Conservation (phyloP, 441 rosid species). For the Eruca vesicaria region DNA sequence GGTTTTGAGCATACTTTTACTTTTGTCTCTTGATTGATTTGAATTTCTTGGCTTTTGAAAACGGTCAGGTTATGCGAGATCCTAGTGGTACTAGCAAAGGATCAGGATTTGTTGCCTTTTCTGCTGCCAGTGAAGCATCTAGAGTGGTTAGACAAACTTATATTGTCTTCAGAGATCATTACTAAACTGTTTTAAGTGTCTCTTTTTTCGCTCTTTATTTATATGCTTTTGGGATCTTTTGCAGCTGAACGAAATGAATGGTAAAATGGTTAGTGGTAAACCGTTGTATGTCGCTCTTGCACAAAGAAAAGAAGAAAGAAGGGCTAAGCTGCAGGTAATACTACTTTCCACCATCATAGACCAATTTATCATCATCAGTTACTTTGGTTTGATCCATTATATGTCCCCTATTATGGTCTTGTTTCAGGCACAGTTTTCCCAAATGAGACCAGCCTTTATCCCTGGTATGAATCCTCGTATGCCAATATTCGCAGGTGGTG, state of each 20-base stretch:
- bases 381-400: not conserved
- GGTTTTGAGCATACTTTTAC: not conserved
- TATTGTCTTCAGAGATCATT: not conserved
- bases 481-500: slow-evolving; percentile 66
- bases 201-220: not conserved
- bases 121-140: slow-evolving; percentile 59
- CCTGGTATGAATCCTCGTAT: slow-evolving; percentile 58
- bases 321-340: slow-evolving; percentile 63
- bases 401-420: not conserved
- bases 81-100: slow-evolving; percentile 62
- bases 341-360: not conserved
- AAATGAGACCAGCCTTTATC: slow-evolving; percentile 54
- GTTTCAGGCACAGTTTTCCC: slow-evolving; percentile 66
- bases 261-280: slow-evolving; percentile 67
- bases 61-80: slow-evolving; percentile 50
- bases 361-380: not conserved
- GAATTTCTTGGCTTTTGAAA: not conserved
- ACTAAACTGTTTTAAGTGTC: not conserved
- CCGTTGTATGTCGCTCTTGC: slow-evolving; percentile 75
- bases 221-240: not conserved
- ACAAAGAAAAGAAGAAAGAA: slow-evolving; percentile 65
- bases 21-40: not conserved
- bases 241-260: slow-evolving; percentile 64
- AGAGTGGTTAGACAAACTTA: slow-evolving; percentile 45
- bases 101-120: slow-evolving; percentile 67